These are phyloP conservation scores for Sugiyamaella japonica DNA, from an alignment of 1,139 yeast species.

Conservation along the genomic window DNA sequence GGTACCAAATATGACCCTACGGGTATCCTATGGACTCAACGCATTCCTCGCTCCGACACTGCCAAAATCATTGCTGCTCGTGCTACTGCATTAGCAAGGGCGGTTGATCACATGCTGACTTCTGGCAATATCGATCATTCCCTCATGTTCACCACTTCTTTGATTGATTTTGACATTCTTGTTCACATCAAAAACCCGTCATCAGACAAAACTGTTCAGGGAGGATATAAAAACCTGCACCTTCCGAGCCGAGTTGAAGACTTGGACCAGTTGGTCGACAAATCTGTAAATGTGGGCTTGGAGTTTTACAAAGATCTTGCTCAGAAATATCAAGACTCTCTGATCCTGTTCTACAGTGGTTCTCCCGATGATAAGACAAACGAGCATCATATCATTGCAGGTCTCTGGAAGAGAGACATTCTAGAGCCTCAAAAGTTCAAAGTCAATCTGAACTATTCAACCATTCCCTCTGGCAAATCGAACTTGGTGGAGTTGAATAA, in stretches of 20 bases:
- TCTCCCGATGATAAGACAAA: slow-evolving; percentile 24
- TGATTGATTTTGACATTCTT: slow-evolving; percentile 80
- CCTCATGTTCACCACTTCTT: slow-evolving; percentile 70
- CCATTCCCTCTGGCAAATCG: slow-evolving; percentile 54
- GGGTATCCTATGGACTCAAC: slow-evolving; percentile 80
- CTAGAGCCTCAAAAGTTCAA: slow-evolving; percentile 60
- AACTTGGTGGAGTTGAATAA: slow-evolving; percentile 60
- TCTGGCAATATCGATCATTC: slow-evolving; percentile 46
- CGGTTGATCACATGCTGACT: slow-evolving; percentile 59
- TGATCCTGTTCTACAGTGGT: slow-evolving; percentile 55
- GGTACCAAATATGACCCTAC: slow-evolving; percentile 80
- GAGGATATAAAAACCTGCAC: slow-evolving; percentile 20
- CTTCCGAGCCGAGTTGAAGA: slow-evolving; percentile 51
- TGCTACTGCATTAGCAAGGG: slow-evolving; percentile 82
- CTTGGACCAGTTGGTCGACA: slow-evolving; percentile 41
- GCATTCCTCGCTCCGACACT: slow-evolving; percentile 57
- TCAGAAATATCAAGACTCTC: slow-evolving; percentile 48
- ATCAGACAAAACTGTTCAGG: slow-evolving; percentile 31
- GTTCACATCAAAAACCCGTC: slow-evolving; percentile 54
- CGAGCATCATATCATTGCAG: slow-evolving; percentile 56
- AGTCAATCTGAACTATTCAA: slow-evolving; percentile 75
- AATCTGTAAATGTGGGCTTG: slow-evolving; percentile 30
- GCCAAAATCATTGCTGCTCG: slow-evolving; percentile 67
- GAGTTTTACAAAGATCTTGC: slow-evolving; percentile 38
- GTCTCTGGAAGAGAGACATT: slow-evolving; percentile 71